Evolutionary conservation across 1,284 basidiomycete species (phyloP).

Genomic region (Flammula alnicola): DNA sequence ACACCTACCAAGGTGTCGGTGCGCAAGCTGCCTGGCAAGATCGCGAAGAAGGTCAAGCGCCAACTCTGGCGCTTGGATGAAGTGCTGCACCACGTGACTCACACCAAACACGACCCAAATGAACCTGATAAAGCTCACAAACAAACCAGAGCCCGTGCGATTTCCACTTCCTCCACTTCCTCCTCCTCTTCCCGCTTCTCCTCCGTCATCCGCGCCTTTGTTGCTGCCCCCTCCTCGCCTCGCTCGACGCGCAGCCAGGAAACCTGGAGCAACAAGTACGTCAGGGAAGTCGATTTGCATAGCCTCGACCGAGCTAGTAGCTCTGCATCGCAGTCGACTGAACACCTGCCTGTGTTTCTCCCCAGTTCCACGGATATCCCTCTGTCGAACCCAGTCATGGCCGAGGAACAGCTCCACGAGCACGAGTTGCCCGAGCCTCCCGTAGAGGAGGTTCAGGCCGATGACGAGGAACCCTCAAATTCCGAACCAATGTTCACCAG

Average conservation of each 20-base stretch:
- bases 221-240: slow-evolving; percentile 13
- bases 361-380: slow-evolving; percentile 10
- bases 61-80: slow-evolving; percentile 31
- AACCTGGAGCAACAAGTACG: slow-evolving; percentile 22
- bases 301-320: slow-evolving; percentile 15
- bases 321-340: slow-evolving; percentile 10
- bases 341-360: slow-evolving; percentile 8
- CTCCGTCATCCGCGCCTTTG: slow-evolving; percentile 20
- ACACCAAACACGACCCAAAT: slow-evolving; percentile 25
- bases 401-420: slow-evolving; percentile 12
- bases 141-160: slow-evolving; percentile 11
- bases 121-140: slow-evolving; percentile 6
- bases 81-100: slow-evolving; percentile 34
- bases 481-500: slow-evolving; percentile 28
- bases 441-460: slow-evolving; percentile 12
- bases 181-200: slow-evolving; percentile 23
- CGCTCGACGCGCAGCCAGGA: slow-evolving; percentile 10
- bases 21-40: slow-evolving; percentile 21
- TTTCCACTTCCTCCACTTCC: slow-evolving; percentile 22
- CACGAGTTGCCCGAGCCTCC: slow-evolving; percentile 7
- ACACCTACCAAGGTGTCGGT: slow-evolving; percentile 15
- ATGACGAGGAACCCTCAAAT: slow-evolving; percentile 16
- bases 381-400: slow-evolving; percentile 12
- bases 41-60: slow-evolving; percentile 31
- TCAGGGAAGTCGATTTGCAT: slow-evolving; percentile 13